Conservation (phyloP, 768 basidiomycete genomes). For the Tylopilus plumbeoviolaceoides region DNA sequence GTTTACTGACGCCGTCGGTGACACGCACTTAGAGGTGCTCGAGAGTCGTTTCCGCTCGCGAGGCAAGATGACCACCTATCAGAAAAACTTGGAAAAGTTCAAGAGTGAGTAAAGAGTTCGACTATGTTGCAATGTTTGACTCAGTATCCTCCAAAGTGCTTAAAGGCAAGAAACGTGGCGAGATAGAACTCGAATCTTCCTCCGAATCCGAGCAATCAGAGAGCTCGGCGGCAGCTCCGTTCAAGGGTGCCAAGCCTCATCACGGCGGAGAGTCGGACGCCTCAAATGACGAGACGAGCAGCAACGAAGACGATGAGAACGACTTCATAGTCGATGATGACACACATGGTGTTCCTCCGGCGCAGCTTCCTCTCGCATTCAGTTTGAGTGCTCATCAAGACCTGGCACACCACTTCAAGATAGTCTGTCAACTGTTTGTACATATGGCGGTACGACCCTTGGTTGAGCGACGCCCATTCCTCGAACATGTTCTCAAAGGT, state of each 20-base stretch:
- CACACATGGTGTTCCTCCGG: constrained; percentile 30
- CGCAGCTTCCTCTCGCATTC: constrained; percentile 69
- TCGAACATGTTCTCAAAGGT: constrained; percentile 53
- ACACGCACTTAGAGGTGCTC: constrained; percentile 49
- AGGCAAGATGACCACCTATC: constrained; percentile 55
- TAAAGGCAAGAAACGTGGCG: constrained; percentile 44
- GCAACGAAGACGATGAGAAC: constrained; percentile 25
- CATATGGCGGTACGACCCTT: constrained; percentile 65
- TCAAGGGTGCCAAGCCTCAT: constrained; percentile 46
- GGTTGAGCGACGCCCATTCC: constrained; percentile 48
- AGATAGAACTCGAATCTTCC: constrained; percentile 27
- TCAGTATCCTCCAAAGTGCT: constrained; percentile 9
- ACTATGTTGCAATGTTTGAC: background rate
- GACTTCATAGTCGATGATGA: constrained; percentile 68
- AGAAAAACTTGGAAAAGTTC: constrained; percentile 59
- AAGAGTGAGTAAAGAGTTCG: constrained; percentile 42
- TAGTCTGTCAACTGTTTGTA: constrained; percentile 83
- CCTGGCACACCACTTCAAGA: constrained; percentile 77
- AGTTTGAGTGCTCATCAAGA: constrained; percentile 79
- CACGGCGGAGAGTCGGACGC: constrained; percentile 34
- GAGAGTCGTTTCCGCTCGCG: constrained; percentile 59
- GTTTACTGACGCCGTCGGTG: background rate
- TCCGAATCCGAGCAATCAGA: constrained; percentile 32
- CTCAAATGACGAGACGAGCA: constrained; percentile 31
- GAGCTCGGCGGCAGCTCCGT: constrained; percentile 28